Evolutionary conservation across 768 basidiomycete species (phyloP).

Genomic region (Phanerochaete sordida): DNA sequence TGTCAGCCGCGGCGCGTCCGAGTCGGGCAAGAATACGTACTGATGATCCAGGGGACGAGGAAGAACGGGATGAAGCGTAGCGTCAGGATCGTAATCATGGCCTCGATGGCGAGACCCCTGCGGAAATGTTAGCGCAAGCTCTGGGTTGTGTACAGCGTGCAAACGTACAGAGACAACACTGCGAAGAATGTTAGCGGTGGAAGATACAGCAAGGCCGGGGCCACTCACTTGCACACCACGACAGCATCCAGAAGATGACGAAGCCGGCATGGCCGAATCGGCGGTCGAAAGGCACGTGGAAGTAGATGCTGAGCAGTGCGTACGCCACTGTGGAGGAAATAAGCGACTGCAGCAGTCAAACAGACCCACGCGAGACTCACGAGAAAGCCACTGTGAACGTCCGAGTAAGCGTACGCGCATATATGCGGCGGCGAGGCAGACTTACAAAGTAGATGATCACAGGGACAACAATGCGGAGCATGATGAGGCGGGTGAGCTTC

Average conservation of each 20-base stretch:
- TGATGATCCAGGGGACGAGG: constrained; percentile 62
- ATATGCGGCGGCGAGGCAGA: not conserved
- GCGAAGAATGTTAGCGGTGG: not conserved
- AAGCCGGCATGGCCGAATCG: constrained; percentile 49
- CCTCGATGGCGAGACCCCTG: constrained; percentile 61
- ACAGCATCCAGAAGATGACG: constrained; percentile 66
- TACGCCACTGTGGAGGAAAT: constrained; percentile 40
- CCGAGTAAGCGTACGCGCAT: not conserved
- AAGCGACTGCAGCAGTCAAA: constrained; percentile 31
- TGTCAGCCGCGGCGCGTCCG: not conserved
- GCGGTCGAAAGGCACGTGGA: constrained; percentile 51
- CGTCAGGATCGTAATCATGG: constrained; percentile 55
- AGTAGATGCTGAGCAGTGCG: constrained; percentile 55
- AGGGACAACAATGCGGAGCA: constrained; percentile 38
- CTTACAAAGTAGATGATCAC: constrained; percentile 35
- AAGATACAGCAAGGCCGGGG: not conserved
- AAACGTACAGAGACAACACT: constrained; percentile 49
- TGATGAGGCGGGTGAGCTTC: constrained; percentile 35
- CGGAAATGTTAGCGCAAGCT: not conserved
- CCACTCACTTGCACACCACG: constrained; percentile 40
- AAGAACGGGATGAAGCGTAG: constrained; percentile 52
- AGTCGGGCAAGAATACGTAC: constrained; percentile 28
- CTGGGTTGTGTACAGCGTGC: too few species aligned
- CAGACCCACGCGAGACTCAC: constrained; percentile 35
- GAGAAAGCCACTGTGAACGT: constrained; percentile 26